Conservation (phyloP, 2,329 filamentous ascomycete genomes). For the Waltergamsia citrina region DNA sequence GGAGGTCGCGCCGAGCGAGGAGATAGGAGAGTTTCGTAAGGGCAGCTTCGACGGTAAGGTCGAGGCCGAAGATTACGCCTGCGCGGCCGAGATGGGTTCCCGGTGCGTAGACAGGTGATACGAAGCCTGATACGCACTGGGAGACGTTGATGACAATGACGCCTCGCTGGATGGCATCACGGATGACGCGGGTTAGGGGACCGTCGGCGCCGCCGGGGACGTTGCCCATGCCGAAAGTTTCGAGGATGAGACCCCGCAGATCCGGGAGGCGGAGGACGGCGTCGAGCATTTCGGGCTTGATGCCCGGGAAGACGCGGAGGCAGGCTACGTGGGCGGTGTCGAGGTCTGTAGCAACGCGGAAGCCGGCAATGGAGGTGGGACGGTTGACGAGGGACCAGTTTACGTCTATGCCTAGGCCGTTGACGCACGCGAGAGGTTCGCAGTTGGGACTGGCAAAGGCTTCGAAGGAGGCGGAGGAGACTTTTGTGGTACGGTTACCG, state of each 20-base stretch:
- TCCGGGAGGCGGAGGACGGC: conserved; percentile 69
- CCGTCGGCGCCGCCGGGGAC: conserved; percentile 76
- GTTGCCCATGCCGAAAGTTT: conserved; percentile 91
- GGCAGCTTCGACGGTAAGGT: conserved; percentile 83
- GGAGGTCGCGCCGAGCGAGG: conserved; percentile 53
- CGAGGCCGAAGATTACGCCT: conserved; percentile 81
- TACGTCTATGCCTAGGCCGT: conserved; percentile 70
- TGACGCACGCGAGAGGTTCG: conserved; percentile 71
- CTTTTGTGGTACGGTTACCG: conserved; percentile 80
- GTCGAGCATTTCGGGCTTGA: conserved; percentile 88
- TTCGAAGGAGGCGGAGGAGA: conserved; percentile 76
- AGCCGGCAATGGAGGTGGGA: conserved; percentile 64
- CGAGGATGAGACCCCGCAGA: conserved; percentile 72
- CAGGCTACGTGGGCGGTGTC: conserved; percentile 87
- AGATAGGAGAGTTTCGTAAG: conserved; percentile 87
- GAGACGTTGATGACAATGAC: conserved; percentile 86
- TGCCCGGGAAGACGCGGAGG: conserved; percentile 83
- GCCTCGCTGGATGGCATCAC: conserved; percentile 67
- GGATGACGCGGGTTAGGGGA: conserved; percentile 67
- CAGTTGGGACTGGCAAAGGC: conserved; percentile 87
- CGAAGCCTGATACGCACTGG: conserved; percentile 73
- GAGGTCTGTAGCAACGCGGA: conserved; percentile 63
- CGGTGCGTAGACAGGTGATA: conserved; percentile 69
- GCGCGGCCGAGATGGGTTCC: conserved; percentile 70
- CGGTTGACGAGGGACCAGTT: conserved; percentile 71